Evolutionary conservation across 192 early-diverging fungal genomes (phyloP).

Genomic region (Haplosporangium gracile): DNA sequence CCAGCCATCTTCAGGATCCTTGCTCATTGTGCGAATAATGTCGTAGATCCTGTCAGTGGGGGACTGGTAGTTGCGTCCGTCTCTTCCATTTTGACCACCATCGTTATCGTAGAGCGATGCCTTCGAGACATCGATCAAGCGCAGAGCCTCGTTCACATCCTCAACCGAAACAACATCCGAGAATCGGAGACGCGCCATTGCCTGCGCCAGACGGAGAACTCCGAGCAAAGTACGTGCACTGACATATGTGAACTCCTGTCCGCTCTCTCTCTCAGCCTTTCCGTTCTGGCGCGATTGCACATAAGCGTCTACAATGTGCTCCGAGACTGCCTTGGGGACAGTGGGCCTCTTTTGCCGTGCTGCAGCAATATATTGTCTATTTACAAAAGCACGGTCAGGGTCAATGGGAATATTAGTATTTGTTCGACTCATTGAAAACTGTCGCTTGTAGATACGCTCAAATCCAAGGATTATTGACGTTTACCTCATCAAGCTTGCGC

Average conservation of each 20-base stretch:
- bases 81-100: conserved; percentile 45
- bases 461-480: neutral
- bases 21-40: conserved; percentile 81
- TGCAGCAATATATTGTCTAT: conserved; percentile 89
- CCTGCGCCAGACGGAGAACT: conserved; percentile 87
- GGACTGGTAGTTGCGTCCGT: conserved; percentile 63
- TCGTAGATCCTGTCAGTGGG: conserved; percentile 78
- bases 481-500: conserved; percentile 81
- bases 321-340: conserved; percentile 81
- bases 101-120: conserved; percentile 79
- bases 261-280: conserved; percentile 60
- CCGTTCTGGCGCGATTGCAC: conserved; percentile 80
- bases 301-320: conserved; percentile 91
- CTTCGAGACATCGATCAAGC: conserved; percentile 93
- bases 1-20: conserved; percentile 67
- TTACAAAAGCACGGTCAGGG: neutral
- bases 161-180: conserved; percentile 72
- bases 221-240: conserved; percentile 89
- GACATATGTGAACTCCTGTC: conserved; percentile 82
- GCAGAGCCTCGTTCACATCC: conserved; percentile 91
- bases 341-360: conserved; percentile 81
- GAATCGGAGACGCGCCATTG: conserved; percentile 84
- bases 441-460: neutral
- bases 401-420: neutral
- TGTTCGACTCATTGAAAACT: neutral